Conservation (phyloP, 1,284 basidiomycete genomes). For the Trichosporon sp. region DNA sequence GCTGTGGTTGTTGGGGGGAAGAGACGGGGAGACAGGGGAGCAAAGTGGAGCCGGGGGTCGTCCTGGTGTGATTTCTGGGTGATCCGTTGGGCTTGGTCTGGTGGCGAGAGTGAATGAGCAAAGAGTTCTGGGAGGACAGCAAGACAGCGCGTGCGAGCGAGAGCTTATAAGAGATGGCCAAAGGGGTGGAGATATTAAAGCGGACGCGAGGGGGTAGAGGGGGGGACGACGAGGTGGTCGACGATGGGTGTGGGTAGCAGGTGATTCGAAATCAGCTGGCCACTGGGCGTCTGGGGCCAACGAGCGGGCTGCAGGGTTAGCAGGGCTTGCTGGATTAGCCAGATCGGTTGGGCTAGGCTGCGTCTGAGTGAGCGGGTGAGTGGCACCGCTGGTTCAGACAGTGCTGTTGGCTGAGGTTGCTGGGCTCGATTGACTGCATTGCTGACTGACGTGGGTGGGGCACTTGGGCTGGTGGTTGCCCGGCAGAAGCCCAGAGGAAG, state of each 20-base stretch:
- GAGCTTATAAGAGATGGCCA: slow-evolving; percentile 13
- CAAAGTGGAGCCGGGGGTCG: neutral
- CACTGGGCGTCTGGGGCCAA: neutral
- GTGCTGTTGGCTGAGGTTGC: neutral
- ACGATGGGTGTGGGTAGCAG: neutral
- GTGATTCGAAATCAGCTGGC: slow-evolving; percentile 17
- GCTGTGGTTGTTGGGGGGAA: neutral
- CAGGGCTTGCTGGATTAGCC: neutral
- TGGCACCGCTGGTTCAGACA: neutral
- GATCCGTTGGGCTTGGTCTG: neutral
- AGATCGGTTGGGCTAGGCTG: neutral
- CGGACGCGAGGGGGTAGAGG: slow-evolving; percentile 4
- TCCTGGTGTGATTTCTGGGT: neutral
- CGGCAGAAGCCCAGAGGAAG: neutral
- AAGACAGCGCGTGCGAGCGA: neutral
- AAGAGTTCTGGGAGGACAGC: neutral
- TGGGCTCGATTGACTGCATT: slow-evolving; percentile 1
- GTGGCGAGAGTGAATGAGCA: neutral
- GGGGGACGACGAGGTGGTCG: neutral
- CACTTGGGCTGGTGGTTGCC: neutral
- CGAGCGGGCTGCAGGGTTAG: neutral
- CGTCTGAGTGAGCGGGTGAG: neutral
- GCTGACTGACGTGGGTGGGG: slow-evolving; percentile 7
- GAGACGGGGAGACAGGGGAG: neutral
- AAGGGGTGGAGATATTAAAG: slow-evolving; percentile 16